Base-by-base conservation (phyloP, 169 alveolate species). In the Cryptosporidium viatorum region DNA sequence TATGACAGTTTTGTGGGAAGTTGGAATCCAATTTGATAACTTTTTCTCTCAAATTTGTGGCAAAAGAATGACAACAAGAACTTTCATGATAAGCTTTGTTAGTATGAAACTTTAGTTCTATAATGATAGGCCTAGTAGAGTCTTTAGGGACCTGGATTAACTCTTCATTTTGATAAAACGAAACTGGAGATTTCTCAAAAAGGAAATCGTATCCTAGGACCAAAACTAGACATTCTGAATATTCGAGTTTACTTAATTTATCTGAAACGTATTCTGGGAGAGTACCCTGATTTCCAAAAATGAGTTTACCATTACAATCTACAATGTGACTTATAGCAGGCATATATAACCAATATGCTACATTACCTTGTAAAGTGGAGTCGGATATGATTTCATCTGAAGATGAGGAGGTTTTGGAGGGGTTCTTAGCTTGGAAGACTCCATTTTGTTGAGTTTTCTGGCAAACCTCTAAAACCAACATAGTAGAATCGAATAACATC, bases 221-320 rank as follows among this genome's bases (percentile, higher is more conserved):
- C 18, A 80, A 16, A 10, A 31, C 45, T 18, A 59, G 41, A 23
- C 89, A 80, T 48, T 65, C 89, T n/a, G 37, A 26, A 29, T 62
- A 80, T 26, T 62, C 73, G 10, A 48, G 55, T 29, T 59, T 80
- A 50, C 75, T 65, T 26, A 80, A 23, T 43, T 80, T 80, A 14
- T 80, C 80, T 7, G 73, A 23, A 7, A 80, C 39, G 14, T 62
- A 60, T 8, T 80, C 48, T 16, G 89, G 89, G 8, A 80, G 45
- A 18, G 89, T 80, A 8, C 89, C 89, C 8, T 80, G 60, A 23
- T 62, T 62, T 23, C 89, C 89, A n/a, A 37, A 80, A 37, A 80
- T n/a, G 26, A 80, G 48, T 23, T 80, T 80, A 1, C 89, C 89
- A 43, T 29, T 43, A 29, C 65, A 23, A 8, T 80, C 89, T 26